A percentile compares a stretch with the other conserved stretches of the same genome.
phyloP scores from a whole-genome alignment of 192 early-diverging fungal genomes.

The Coemansia sp. region DNA sequence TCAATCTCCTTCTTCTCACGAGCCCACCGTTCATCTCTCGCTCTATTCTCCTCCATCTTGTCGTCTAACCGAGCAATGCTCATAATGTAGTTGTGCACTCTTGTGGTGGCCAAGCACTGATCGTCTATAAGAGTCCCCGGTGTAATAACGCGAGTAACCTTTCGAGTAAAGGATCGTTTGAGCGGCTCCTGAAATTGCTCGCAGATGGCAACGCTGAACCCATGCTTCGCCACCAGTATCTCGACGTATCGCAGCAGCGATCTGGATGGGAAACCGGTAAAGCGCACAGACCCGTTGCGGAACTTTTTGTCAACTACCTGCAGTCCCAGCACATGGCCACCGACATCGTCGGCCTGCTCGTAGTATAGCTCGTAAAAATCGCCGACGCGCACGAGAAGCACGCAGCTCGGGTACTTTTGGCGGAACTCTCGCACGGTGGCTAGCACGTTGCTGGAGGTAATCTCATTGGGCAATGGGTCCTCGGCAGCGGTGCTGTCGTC shows the following conservation, averaged over 20 bases:
- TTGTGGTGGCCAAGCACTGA: constrained; percentile 57
- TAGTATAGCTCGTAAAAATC: constrained; percentile 81
- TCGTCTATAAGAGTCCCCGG: constrained; percentile 85
- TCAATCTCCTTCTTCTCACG: constrained; percentile 4
- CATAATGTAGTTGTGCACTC: constrained; percentile 75
- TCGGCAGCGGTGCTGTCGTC: background rate
- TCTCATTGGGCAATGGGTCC: background rate
- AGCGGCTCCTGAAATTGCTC: constrained; percentile 61
- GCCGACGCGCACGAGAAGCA: constrained; percentile 72
- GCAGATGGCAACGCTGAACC: constrained; percentile 64
- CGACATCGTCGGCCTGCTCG: constrained; percentile 62
- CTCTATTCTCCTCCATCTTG: background rate
- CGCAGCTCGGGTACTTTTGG: constrained; percentile 62
- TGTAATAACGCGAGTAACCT: constrained; percentile 77
- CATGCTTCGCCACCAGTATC: constrained; percentile 59
- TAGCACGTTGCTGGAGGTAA: constrained; percentile 40
- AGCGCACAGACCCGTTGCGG: constrained; percentile 54
- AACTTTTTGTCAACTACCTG: constrained; percentile 70
- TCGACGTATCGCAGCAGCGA: constrained; percentile 65
- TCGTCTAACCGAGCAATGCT: constrained; percentile 50
- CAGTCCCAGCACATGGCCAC: constrained; percentile 64
- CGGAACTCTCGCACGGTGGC: constrained; percentile 55
- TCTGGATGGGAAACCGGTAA: constrained; percentile 70
- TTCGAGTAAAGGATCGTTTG: constrained; percentile 57
- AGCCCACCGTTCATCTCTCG: constrained; percentile 10